Conservation (phyloP, 163 green algal genomes). For the Chloroidium sp. region DNA sequence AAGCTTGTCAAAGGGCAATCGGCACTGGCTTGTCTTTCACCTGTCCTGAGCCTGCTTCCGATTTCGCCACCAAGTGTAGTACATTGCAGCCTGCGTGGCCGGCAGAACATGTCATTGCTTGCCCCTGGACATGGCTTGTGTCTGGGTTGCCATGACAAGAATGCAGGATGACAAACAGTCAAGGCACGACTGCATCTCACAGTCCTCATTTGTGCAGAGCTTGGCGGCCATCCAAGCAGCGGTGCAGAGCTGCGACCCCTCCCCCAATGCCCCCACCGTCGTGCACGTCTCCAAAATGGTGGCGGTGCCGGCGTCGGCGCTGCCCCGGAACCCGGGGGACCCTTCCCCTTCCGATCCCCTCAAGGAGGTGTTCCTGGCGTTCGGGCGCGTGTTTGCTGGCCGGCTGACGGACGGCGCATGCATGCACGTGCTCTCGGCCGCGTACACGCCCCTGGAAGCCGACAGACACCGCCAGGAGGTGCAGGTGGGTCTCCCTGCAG, state of each 20-base stretch:
- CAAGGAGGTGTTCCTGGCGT: conserved; percentile 80
- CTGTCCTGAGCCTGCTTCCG: too few relatives aligned
- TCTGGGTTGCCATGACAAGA: too few relatives aligned
- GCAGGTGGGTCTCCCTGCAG: not conserved
- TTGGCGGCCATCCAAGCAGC: conserved; percentile 19
- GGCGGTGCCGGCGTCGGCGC: conserved; percentile 51
- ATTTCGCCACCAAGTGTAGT: too few relatives aligned
- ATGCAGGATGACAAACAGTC: too few relatives aligned
- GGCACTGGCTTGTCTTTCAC: too few relatives aligned
- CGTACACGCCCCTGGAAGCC: conserved; percentile 57
- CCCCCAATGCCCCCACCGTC: conserved; percentile 50
- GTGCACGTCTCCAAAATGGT: conserved; percentile 96
- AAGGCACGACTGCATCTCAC: too few relatives aligned
- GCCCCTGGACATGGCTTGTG: too few relatives aligned
- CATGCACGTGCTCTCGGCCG: conserved; percentile 69
- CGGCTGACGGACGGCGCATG: conserved; percentile 48
- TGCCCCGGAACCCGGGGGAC: conserved; percentile 47
- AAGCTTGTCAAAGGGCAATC: too few relatives aligned
- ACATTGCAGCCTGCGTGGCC: too few relatives aligned
- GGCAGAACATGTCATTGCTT: too few relatives aligned
- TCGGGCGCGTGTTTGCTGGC: conserved; percentile 89
- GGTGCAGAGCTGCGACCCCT: conserved; percentile 35
- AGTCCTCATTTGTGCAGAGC: conserved; percentile 2
- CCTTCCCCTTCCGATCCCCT: conserved; percentile 16
- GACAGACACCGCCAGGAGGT: conserved; percentile 28